These are phyloP conservation scores for Mycena albidolilacea DNA, from an alignment of 768 basidiomycete genomes.

Conservation along the genomic window DNA sequence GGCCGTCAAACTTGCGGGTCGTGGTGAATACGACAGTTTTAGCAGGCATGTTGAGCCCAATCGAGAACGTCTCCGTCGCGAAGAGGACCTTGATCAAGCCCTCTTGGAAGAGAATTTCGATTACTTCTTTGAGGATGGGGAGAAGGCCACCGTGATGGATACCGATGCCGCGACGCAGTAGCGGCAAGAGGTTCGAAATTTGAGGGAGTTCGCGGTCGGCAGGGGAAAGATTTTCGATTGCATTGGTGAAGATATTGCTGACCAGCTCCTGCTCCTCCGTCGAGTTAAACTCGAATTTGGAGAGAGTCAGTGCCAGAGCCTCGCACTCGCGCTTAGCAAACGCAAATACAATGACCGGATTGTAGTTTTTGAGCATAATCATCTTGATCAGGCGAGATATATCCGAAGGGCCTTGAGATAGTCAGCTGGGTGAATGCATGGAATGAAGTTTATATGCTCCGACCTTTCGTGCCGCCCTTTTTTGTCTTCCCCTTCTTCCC, in stretches of 20 bases:
- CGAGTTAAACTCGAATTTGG: slow-evolving; percentile 96
- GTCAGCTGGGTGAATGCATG: neutral
- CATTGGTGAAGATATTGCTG: slow-evolving; percentile 92
- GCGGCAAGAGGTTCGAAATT: slow-evolving; percentile 91
- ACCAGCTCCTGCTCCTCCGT: slow-evolving; percentile 93
- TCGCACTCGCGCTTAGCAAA: slow-evolving; percentile 99
- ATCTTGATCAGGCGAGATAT: slow-evolving; percentile 98
- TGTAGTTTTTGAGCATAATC: slow-evolving; percentile 98
- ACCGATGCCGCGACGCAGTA: slow-evolving; percentile 95
- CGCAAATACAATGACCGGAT: slow-evolving; percentile 98
- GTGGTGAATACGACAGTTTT: slow-evolving; percentile 99
- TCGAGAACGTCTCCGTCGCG: slow-evolving; percentile 98
- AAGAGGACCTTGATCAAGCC: slow-evolving; percentile 98
- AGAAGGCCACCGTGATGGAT: slow-evolving; percentile 98
- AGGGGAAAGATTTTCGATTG: slow-evolving; percentile 88
- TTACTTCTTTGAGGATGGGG: slow-evolving; percentile 98
- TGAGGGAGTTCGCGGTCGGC: slow-evolving; percentile 94
- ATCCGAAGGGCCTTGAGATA: slow-evolving; percentile 81
- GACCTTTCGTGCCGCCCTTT: slow-evolving; percentile 97
- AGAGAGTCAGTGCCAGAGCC: slow-evolving; percentile 88
- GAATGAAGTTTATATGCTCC: slow-evolving; percentile 27
- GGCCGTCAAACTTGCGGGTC: slow-evolving; percentile 96
- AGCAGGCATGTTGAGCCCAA: slow-evolving; percentile 99
- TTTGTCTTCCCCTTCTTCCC: slow-evolving; percentile 93
- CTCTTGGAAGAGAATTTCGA: slow-evolving; percentile 99